Conservation (phyloP, 2,329 filamentous ascomycete genomes). For the Pseudogymnoascus sp. region DNA sequence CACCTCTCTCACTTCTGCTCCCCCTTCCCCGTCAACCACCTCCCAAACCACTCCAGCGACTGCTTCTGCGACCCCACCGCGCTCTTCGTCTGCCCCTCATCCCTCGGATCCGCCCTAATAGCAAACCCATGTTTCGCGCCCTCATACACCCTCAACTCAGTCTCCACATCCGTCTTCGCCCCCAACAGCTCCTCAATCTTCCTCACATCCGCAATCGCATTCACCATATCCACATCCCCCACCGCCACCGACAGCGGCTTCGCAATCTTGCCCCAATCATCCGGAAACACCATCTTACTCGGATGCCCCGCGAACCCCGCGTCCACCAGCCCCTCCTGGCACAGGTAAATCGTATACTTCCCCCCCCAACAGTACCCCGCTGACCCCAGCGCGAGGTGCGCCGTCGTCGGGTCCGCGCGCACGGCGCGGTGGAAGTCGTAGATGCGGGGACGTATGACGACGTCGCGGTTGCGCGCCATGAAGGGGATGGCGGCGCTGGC, state of each 20-base stretch:
- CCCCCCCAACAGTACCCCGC: conserved; percentile 53
- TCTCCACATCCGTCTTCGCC: conserved; percentile 22
- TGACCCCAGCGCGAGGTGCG: background rate
- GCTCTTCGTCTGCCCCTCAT: conserved; percentile 27
- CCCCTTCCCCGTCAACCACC: conserved; percentile 5
- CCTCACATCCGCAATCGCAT: conserved; percentile 25
- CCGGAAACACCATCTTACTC: background rate
- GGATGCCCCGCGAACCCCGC: background rate
- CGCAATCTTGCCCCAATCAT: conserved; percentile 19
- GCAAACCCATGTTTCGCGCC: conserved; percentile 37
- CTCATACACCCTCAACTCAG: conserved; percentile 28
- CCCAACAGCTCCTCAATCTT: conserved; percentile 24
- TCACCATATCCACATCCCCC: conserved; percentile 36
- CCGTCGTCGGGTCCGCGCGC: background rate
- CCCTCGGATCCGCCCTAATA: conserved; percentile 28
- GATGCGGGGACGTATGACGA: background rate
- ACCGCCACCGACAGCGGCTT: conserved; percentile 40
- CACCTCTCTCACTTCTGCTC: background rate
- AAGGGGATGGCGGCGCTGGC: background rate
- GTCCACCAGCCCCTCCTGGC: conserved; percentile 24
- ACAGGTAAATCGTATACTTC: conserved; percentile 40
- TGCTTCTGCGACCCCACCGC: conserved; percentile 31
- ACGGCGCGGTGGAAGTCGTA: background rate
- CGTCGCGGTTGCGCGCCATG: background rate
- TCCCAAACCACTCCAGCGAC: conserved; percentile 30